Evolutionary conservation across 805 yeast species (phyloP), one percentile per base, ranked within the genome.

Genomic region (Isabelozyma heimii): DNA sequence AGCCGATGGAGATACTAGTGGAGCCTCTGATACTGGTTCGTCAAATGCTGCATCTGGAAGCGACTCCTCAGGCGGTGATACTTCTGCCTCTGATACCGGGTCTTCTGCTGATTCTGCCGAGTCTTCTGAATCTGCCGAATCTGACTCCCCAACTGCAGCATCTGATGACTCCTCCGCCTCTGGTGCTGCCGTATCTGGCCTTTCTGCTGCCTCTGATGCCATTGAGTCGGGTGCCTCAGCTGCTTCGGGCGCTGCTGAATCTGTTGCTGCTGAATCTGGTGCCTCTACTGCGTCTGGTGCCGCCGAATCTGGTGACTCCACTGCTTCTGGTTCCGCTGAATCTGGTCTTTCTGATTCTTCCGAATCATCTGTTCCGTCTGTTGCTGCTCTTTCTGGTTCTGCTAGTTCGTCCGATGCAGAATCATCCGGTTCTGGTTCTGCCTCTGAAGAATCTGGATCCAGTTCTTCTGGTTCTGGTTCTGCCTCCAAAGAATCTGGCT

Each of bases 181-280:
- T 26, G 43, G 13, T 12, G 26, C 43, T 6, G 26, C 43, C 14
- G 43, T 5, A 9, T 27, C 43, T 41, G 35, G 35, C 26, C 17
- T 17, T 13, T 41, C 44, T 14, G 26, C 37, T 15, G 40, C 48
- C 12, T 43, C 52, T 37, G 47, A 47, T 47, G 42, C 35, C 37
- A 53, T 14, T 38, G 58, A 56, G 26, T 20, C 44, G 5, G 38
- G 30, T 17, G 12, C 38, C 16, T n/a, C n/a, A n/a, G 28, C 47
- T 20, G 42, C 45, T 40, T 47, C 41, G 37, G 59, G 55, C 30
- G 55, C 59, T 46, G 57, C 57, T 45, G 44, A 12, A 37, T 37
- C 39, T 37, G 39, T 7, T 37, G 40, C 40, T 3, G 17, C 39
- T 12, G 37, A 33, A 33, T 33, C 37, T 33, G 37, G 37, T n/a